Percentiles rank a stretch among this genome's conserved stretches.
Conservation (phyloP, 306 rosid species). For the Canavalia ensiformis region DNA sequence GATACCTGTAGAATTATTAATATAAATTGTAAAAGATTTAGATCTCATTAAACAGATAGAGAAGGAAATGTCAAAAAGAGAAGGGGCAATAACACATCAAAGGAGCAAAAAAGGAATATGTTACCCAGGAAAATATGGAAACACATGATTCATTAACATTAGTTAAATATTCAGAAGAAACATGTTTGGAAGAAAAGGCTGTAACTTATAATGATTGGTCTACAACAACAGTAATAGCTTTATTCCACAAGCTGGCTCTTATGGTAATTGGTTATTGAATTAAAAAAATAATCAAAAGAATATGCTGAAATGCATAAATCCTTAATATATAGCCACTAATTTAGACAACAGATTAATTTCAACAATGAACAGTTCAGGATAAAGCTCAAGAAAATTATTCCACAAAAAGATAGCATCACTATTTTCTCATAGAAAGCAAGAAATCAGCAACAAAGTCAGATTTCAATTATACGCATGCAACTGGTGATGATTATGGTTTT, state of each 20-base stretch:
- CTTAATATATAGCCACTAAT: background rate
- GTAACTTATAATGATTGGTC: background rate
- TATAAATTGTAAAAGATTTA: conserved; percentile 29
- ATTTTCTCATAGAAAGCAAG: conserved; percentile 18
- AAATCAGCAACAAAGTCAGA: conserved; percentile 32
- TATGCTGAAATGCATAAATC: conserved; percentile 22
- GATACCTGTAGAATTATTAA: conserved; percentile 62
- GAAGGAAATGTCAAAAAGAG: conserved; percentile 19
- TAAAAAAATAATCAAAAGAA: background rate
- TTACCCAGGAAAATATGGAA: background rate
- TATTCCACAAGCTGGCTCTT: too few relatives aligned
- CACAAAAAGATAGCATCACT: conserved; percentile 18
- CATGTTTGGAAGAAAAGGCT: conserved; percentile 18
- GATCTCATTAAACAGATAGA: conserved; percentile 10
- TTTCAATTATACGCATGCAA: conserved; percentile 16
- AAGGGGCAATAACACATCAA: background rate
- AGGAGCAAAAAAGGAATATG: background rate
- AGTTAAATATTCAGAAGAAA: conserved; percentile 17
- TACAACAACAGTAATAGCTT: too few relatives aligned
- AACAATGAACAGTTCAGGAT: background rate
- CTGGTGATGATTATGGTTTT: conserved; percentile 14
- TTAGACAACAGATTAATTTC: background rate
- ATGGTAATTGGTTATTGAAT: too few relatives aligned
- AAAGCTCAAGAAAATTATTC: conserved; percentile 14
- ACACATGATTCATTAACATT: background rate